These are phyloP conservation scores for Sporobolomyces phaffii DNA, from an alignment of 768 basidiomycete species.

Conservation along the genomic window DNA sequence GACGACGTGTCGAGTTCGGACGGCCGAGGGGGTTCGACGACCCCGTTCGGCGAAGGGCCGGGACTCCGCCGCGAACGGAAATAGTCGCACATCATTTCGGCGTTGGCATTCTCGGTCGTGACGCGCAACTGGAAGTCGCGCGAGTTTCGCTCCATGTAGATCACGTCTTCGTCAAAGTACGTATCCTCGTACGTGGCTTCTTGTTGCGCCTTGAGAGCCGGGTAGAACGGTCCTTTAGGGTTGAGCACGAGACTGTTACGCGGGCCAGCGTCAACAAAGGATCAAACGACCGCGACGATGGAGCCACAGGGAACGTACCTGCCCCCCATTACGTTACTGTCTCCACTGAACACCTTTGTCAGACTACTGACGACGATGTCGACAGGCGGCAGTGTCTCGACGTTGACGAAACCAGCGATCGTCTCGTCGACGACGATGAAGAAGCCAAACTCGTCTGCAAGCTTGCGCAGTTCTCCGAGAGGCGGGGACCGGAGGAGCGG, in stretches of 20 bases:
- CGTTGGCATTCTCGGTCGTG: conserved; percentile 68
- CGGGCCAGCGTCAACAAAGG: background rate
- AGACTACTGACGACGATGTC: conserved; percentile 88
- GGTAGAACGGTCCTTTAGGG: conserved; percentile 66
- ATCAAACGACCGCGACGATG: background rate
- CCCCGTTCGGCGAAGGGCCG: conserved; percentile 16
- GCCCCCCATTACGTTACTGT: conserved; percentile 94
- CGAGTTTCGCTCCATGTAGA: conserved; percentile 97
- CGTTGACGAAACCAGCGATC: conserved; percentile 88
- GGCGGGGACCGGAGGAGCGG: conserved; percentile 82
- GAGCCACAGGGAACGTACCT: conserved; percentile 55
- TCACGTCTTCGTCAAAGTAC: conserved; percentile 84
- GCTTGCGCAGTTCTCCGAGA: conserved; percentile 61
- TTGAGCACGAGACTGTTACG: conserved; percentile 74
- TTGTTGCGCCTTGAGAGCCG: conserved; percentile 59
- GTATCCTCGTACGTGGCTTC: conserved; percentile 65
- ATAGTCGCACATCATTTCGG: conserved; percentile 74
- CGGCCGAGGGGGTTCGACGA: background rate
- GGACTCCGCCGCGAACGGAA: conserved; percentile 55
- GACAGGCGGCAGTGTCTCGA: conserved; percentile 75
- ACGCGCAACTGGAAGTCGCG: conserved; percentile 79
- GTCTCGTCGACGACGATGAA: conserved; percentile 88
- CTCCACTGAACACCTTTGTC: conserved; percentile 90
- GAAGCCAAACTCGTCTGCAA: conserved; percentile 86
- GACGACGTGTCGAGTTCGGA: background rate